phyloP scores from a whole-genome alignment of 2,329 filamentous ascomycete species.

The Exophiala alcalophila region DNA sequence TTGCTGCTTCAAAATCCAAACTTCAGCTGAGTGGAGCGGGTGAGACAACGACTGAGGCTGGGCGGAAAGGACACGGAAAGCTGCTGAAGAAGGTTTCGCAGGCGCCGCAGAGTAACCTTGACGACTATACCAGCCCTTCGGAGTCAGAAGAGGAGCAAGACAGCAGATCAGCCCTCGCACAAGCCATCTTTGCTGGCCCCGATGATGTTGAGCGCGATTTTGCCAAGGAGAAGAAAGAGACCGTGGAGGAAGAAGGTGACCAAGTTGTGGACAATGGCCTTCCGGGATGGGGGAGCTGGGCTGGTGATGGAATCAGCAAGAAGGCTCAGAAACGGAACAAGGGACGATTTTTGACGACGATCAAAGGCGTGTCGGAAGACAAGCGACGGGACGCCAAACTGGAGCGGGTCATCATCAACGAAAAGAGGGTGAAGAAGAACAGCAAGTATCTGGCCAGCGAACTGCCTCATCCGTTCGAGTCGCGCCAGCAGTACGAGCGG shows the following conservation, averaged over 20 bases:
- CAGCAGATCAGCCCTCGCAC: slow-evolving; percentile 61
- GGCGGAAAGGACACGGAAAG: neutral
- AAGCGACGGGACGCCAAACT: slow-evolving; percentile 80
- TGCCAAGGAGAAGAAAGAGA: slow-evolving; percentile 70
- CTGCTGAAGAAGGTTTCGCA: slow-evolving; percentile 23
- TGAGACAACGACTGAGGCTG: too few species aligned
- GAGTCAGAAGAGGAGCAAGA: slow-evolving; percentile 44
- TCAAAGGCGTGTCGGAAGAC: slow-evolving; percentile 69
- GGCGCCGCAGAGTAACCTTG: slow-evolving; percentile 21
- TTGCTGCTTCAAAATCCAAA: too few species aligned
- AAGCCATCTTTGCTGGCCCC: slow-evolving; percentile 75
- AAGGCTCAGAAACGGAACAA: slow-evolving; percentile 57
- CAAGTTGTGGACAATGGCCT: slow-evolving; percentile 80
- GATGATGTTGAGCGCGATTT: slow-evolving; percentile 69
- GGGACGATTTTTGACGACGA: slow-evolving; percentile 47
- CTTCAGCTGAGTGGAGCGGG: too few species aligned
- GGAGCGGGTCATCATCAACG: slow-evolving; percentile 83
- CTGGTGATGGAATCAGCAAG: slow-evolving; percentile 75
- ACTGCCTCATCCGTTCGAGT: slow-evolving; percentile 89
- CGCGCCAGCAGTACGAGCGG: slow-evolving; percentile 64
- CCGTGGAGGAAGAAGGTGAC: slow-evolving; percentile 73
- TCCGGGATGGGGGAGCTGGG: slow-evolving; percentile 92
- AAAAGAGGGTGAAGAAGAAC: slow-evolving; percentile 90
- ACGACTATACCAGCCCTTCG: slow-evolving; percentile 25
- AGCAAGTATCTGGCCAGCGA: slow-evolving; percentile 79